Evolutionary conservation across 2,329 filamentous ascomycete genomes (phyloP).

Genomic region (Waltergamsia citrina): DNA sequence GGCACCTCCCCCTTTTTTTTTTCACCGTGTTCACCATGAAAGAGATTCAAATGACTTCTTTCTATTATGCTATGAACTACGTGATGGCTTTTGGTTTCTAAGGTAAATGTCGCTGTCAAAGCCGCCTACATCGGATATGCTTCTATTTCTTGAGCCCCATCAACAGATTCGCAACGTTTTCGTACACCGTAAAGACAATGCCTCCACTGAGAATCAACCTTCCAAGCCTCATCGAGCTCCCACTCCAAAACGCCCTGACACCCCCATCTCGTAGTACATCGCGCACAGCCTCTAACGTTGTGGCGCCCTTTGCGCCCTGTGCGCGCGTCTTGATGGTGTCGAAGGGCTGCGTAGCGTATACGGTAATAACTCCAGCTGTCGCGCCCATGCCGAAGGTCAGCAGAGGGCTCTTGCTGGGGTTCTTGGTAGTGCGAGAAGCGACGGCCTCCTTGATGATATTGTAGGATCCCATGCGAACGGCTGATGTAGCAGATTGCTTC

Average conservation of each 20-base stretch:
- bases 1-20: no score
- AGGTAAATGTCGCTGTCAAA: no score
- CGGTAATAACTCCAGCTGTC: conserved; percentile 50
- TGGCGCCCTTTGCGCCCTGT: conserved; percentile 48
- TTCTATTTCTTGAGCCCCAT: not conserved
- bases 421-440: conserved; percentile 2
- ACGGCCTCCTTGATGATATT: conserved; percentile 30
- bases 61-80: no score
- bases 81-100: no score
- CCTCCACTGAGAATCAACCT: conserved; percentile 57
- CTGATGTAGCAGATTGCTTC: conserved; percentile 37
- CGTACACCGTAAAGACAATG: conserved; percentile 55
- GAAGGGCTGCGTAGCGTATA: conserved; percentile 50
- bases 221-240: conserved; percentile 58
- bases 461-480: conserved; percentile 37
- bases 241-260: conserved; percentile 53
- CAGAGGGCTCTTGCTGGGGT: conserved; percentile 10
- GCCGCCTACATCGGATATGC: no score
- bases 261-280: conserved; percentile 48
- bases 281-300: conserved; percentile 44
- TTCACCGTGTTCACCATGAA: no score
- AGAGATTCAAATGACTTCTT: no score
- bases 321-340: conserved; percentile 55
- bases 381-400: conserved; percentile 54
- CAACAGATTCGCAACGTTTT: conserved; percentile 36